A percentile compares a stretch with the other conserved stretches of the same genome.
These are phyloP conservation scores for Galium porrigens DNA, from an alignment of 305 asterid species.

Conservation along the genomic window DNA sequence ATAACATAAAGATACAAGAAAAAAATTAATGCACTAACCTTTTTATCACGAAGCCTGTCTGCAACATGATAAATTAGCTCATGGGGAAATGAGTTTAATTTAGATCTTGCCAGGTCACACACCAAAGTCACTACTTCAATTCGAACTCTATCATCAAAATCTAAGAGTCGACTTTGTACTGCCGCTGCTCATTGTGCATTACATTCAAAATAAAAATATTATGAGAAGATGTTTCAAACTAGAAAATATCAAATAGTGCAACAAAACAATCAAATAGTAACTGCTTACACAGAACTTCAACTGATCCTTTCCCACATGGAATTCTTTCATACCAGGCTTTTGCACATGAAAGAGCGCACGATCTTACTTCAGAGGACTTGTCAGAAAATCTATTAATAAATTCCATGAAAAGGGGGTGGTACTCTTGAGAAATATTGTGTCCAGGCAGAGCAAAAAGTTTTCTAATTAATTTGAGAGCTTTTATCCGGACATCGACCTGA, in stretches of 20 bases:
- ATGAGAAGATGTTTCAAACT: background rate
- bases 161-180: conserved; percentile 27
- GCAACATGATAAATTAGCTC: conserved; percentile 47
- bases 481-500: conserved; percentile 89
- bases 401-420: conserved; percentile 44
- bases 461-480: conserved; percentile 53
- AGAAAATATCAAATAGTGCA: conserved; percentile 1
- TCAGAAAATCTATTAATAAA: conserved; percentile 70
- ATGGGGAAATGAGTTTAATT: conserved; percentile 29
- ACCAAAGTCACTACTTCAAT: conserved; percentile 29
- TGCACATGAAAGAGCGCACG: conserved; percentile 62
- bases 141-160: conserved; percentile 31
- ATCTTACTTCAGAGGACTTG: conserved; percentile 74
- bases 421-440: conserved; percentile 38
- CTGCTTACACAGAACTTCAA: conserved; percentile 53
- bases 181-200: conserved; percentile 37
- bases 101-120: conserved; percentile 56
- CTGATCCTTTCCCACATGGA: conserved; percentile 44
- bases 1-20: background rate
- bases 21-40: conserved; percentile 28
- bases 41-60: conserved; percentile 80
- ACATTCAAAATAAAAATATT: conserved; percentile 14
- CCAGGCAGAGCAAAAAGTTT: conserved; percentile 54
- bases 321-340: conserved; percentile 42
- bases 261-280: conserved; percentile 15